Evolutionary conservation across 2,329 filamentous ascomycete species (phyloP).

Genomic region (Alternaria consortialis): DNA sequence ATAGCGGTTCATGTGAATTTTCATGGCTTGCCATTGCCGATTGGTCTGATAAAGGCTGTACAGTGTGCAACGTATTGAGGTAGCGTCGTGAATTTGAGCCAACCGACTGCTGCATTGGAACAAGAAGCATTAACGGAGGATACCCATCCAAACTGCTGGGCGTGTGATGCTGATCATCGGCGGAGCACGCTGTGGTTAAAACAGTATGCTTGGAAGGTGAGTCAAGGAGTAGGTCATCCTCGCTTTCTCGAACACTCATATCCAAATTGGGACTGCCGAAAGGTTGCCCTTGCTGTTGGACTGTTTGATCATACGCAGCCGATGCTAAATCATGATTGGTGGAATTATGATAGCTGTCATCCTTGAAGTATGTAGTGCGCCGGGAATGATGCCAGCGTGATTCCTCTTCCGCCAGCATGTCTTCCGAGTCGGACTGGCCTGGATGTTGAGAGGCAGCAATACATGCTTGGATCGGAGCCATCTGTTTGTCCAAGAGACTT

Average conservation of each 20-base stretch:
- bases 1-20: background rate
- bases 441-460: background rate
- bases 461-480: constrained; percentile 11
- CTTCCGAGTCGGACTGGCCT: constrained; percentile 6
- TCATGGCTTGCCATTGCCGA: background rate
- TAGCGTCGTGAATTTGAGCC: background rate
- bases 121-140: background rate
- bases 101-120: background rate
- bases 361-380: background rate
- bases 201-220: background rate
- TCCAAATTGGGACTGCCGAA: background rate
- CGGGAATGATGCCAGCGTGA: background rate
- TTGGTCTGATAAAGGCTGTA: background rate
- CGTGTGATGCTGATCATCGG: background rate
- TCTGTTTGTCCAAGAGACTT: background rate
- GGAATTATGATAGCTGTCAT: background rate
- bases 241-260: background rate
- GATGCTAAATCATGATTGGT: background rate
- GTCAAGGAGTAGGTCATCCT: constrained; percentile 12
- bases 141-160: background rate
- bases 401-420: constrained; percentile 19
- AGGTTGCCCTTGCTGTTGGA: background rate
- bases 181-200: background rate
- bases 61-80: background rate
- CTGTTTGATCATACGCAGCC: background rate